phyloP scores from a whole-genome alignment of 1,284 basidiomycete genomes.

The Meira miltonrushii region DNA sequence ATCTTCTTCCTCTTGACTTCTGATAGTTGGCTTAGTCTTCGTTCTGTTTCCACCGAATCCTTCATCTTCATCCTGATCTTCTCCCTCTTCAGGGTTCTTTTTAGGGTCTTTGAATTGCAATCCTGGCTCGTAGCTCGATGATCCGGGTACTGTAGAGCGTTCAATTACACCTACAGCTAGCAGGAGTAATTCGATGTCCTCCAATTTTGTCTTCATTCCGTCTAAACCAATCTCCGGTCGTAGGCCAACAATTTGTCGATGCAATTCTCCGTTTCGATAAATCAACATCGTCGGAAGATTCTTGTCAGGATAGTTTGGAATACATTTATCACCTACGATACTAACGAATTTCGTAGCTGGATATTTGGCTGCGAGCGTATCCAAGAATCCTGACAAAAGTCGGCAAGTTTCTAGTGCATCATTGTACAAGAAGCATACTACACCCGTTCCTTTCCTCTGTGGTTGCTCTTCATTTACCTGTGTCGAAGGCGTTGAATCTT shows the following conservation, averaged over 20 bases:
- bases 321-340: constrained; percentile 86
- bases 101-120: constrained; percentile 18
- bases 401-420: constrained; percentile 59
- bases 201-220: constrained; percentile 70
- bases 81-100: constrained; percentile 20
- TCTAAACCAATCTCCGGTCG: constrained; percentile 61
- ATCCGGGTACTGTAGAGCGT: constrained; percentile 25
- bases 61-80: constrained; percentile 15
- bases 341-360: constrained; percentile 92
- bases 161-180: constrained; percentile 46
- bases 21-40: constrained; percentile 17
- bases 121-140: constrained; percentile 14
- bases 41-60: constrained; percentile 14
- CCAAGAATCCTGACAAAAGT: constrained; percentile 68
- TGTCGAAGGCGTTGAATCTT: not conserved
- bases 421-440: constrained; percentile 67
- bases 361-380: constrained; percentile 70
- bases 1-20: constrained; percentile 42
- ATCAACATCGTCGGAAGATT: constrained; percentile 87
- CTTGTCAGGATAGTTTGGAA: constrained; percentile 86
- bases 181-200: constrained; percentile 48
- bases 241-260: constrained; percentile 73
- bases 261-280: constrained; percentile 83
- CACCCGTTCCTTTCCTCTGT: constrained; percentile 65
- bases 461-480: not conserved